phyloP scores from a whole-genome alignment of 257 asterid genomes.

The Lycium ferocissimum region DNA sequence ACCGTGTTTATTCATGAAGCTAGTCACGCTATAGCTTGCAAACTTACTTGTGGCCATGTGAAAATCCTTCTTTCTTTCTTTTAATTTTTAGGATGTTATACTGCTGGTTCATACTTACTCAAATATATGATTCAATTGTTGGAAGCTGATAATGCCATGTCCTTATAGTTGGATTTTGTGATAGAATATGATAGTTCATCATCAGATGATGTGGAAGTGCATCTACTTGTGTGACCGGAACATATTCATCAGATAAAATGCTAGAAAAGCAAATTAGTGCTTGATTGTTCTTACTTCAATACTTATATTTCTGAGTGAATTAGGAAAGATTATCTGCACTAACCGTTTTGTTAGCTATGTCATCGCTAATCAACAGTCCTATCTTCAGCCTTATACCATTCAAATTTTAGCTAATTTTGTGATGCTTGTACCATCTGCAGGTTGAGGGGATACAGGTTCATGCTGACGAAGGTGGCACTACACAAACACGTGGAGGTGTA shows the following conservation, averaged over 20 bases:
- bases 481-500: constrained; percentile 49
- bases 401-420: background rate
- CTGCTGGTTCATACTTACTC: background rate
- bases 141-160: background rate
- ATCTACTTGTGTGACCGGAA: background rate
- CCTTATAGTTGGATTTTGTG: background rate
- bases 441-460: constrained; percentile 46
- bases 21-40: constrained; percentile 56
- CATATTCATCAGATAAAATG: background rate
- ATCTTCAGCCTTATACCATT: background rate
- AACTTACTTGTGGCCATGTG: constrained; percentile 55
- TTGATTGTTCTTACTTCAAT: background rate
- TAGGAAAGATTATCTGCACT: background rate
- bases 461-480: constrained; percentile 47
- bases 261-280: background rate
- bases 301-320: background rate
- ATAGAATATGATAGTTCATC: background rate
- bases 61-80: constrained; percentile 11
- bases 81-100: background rate
- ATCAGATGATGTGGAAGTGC: background rate
- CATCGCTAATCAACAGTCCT: background rate
- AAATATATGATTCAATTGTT: background rate
- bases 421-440: constrained; percentile 26
- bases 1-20: constrained; percentile 56
- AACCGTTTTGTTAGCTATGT: background rate